Conservation (phyloP, 148 eudicot species). For the Agrostemma githago region DNA sequence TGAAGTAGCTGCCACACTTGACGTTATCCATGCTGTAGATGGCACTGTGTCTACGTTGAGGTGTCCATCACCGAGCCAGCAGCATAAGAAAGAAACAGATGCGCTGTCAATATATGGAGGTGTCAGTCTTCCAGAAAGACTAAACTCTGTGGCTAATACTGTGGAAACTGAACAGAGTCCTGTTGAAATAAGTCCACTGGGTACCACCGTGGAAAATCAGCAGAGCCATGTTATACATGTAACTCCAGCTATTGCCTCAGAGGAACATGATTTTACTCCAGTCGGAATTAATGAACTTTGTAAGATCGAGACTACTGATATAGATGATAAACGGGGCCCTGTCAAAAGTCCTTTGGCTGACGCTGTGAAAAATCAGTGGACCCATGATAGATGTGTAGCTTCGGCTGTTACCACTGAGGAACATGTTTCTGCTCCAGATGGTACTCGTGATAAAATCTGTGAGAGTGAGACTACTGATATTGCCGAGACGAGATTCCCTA, state of each 20-base stretch:
- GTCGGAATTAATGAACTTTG: constrained; percentile 12
- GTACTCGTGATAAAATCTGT: constrained; percentile 17
- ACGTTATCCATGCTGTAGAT: constrained; percentile 22
- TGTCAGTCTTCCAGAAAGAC: constrained; percentile 21
- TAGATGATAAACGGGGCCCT: constrained; percentile 15
- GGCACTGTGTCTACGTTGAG: constrained; percentile 4
- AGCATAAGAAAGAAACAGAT: constrained; percentile 18
- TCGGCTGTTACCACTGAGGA: constrained; percentile 22
- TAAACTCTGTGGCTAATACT: constrained; percentile 5
- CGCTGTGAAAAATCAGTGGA: constrained; percentile 13
- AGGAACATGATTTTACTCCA: constrained; percentile 16
- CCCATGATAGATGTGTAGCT: constrained; percentile 8
- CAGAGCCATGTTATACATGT: constrained; percentile 6
- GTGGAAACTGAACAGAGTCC: not conserved
- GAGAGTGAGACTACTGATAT: constrained; percentile 25
- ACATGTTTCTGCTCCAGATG: constrained; percentile 17
- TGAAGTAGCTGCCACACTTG: constrained; percentile 22
- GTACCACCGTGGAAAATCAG: constrained; percentile 9
- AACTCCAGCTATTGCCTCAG: constrained; percentile 22
- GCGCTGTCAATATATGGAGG: constrained; percentile 15
- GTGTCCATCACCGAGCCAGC: constrained; percentile 20
- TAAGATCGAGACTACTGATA: constrained; percentile 26
- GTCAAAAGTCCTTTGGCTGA: not conserved
- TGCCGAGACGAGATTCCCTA: constrained; percentile 19
- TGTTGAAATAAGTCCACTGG: not conserved